Conservation (phyloP, 345 rosid genomes). For the Brassica rapa region DNA sequence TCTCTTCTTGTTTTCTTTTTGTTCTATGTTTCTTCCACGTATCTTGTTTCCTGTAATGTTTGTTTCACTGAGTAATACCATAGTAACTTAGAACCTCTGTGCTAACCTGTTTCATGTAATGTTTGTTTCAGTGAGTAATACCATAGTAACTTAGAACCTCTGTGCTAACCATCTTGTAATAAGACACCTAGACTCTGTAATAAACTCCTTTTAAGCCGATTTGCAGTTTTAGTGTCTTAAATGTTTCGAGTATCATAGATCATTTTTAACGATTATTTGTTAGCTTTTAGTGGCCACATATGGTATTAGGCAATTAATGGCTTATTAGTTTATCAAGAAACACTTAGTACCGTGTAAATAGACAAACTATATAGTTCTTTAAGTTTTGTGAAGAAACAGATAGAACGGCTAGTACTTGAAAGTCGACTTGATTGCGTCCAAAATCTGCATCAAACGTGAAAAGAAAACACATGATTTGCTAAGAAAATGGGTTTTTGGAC, state of each 20-base stretch:
- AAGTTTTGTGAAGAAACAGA: neutral
- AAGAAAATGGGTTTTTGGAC: neutral
- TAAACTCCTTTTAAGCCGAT: slow-evolving; percentile 15
- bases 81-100: neutral
- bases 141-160: neutral
- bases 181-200: slow-evolving; percentile 10
- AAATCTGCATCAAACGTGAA: slow-evolving; percentile 50
- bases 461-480: neutral
- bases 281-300: no score
- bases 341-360: neutral
- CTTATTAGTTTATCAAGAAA: neutral
- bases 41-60: slow-evolving; percentile 22
- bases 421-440: slow-evolving; percentile 67
- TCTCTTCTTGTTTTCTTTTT: neutral
- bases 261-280: neutral
- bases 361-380: neutral
- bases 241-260: neutral
- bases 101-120: slow-evolving; percentile 18
- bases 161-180: slow-evolving; percentile 19
- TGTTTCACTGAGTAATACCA: neutral
- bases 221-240: neutral
- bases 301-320: neutral
- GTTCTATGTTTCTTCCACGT: slow-evolving; percentile 4
- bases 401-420: slow-evolving; percentile 2
- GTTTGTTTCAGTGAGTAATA: neutral